phyloP scores from a whole-genome alignment of 768 basidiomycete species.

The Mycena maculata region DNA sequence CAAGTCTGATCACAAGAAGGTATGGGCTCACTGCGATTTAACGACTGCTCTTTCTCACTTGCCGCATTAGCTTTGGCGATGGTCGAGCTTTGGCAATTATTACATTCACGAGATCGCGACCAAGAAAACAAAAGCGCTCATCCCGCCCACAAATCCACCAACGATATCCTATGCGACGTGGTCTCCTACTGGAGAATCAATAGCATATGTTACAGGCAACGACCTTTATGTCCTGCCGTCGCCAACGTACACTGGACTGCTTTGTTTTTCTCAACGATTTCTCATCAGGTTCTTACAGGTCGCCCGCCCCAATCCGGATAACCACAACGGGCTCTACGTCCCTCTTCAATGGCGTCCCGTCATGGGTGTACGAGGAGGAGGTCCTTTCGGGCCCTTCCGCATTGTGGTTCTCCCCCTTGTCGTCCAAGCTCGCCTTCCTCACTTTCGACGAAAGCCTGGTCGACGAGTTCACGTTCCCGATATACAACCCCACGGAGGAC shows the following conservation, averaged over 20 bases:
- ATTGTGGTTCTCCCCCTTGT: constrained; percentile 93
- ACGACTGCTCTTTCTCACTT: constrained; percentile 20
- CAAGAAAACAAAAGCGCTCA: constrained; percentile 76
- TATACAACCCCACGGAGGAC: constrained; percentile 89
- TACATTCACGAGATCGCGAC: constrained; percentile 87
- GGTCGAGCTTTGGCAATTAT: constrained; percentile 91
- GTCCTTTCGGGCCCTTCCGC: constrained; percentile 79
- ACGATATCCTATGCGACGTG: constrained; percentile 84
- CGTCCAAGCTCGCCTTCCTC: constrained; percentile 83
- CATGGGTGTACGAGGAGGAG: constrained; percentile 99
- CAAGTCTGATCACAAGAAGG: constrained; percentile 81
- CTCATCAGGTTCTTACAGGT: constrained; percentile 38
- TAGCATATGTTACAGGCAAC: constrained; percentile 89
- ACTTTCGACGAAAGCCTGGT: constrained; percentile 90
- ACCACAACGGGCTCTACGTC: constrained; percentile 85
- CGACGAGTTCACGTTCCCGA: constrained; percentile 86
- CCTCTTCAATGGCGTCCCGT: constrained; percentile 93
- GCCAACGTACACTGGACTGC: constrained; percentile 61
- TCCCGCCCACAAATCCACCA: constrained; percentile 75
- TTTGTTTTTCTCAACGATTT: not conserved
- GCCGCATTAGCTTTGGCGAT: constrained; percentile 87
- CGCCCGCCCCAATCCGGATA: constrained; percentile 71
- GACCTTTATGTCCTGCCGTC: constrained; percentile 88
- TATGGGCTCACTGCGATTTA: constrained; percentile 40
- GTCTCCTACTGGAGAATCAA: constrained; percentile 85